Evolutionary conservation across 176 grass and related monocot species (phyloP).

Genomic region (Pharus latifolius): DNA sequence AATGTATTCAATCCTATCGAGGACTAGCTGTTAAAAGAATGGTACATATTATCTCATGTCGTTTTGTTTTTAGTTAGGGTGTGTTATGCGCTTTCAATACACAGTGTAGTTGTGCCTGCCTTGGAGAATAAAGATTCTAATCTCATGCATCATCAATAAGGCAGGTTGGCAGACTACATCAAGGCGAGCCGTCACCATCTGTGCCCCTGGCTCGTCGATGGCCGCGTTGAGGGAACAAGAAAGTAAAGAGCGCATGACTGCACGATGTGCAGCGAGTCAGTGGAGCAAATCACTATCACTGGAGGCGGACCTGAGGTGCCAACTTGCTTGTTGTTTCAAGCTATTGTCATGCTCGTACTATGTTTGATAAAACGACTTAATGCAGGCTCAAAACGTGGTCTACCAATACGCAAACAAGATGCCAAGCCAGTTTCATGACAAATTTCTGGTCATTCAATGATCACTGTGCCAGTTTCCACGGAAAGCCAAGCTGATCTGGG

Average conservation of each 20-base stretch:
- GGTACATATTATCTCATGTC: background rate
- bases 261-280: background rate
- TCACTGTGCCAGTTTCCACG: background rate
- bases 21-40: no score
- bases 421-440: background rate
- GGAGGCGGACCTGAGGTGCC: background rate
- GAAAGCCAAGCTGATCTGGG: conserved; percentile 22
- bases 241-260: background rate
- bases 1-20: no score
- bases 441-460: background rate
- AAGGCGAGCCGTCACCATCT: conserved; percentile 6
- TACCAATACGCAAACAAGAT: background rate
- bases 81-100: background rate
- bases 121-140: background rate
- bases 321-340: background rate
- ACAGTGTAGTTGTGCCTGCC: background rate
- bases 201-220: background rate
- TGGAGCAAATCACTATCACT: background rate
- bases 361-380: background rate
- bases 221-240: background rate
- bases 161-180: background rate
- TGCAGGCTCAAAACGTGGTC: conserved; percentile 1
- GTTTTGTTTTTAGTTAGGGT: background rate
- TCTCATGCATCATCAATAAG: conserved; percentile 6
- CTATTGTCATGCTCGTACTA: background rate